Conservation (phyloP, 2,329 filamentous ascomycete species). For the Parafenestella ontariensis region DNA sequence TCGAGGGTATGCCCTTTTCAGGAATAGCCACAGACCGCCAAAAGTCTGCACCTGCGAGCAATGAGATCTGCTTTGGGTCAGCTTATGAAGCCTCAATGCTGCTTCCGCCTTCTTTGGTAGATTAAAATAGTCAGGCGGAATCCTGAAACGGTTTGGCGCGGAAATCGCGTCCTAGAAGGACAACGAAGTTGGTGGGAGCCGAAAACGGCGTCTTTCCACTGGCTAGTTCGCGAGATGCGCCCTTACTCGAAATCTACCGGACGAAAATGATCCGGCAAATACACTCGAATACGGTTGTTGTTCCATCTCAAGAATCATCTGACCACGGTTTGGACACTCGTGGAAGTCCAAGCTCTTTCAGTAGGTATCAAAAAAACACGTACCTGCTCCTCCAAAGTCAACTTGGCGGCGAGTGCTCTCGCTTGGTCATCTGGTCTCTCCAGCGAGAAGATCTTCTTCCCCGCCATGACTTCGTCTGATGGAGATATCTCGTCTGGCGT, state of each 20-base stretch:
- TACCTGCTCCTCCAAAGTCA: slow-evolving; percentile 51
- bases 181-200: neutral
- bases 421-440: slow-evolving; percentile 45
- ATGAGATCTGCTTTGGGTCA: slow-evolving; percentile 44
- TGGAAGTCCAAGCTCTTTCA: slow-evolving; percentile 11
- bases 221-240: neutral
- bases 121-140: slow-evolving; percentile 12
- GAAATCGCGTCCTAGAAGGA: slow-evolving; percentile 1
- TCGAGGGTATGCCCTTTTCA: slow-evolving; percentile 66
- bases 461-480: slow-evolving; percentile 40
- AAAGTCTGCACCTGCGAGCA: slow-evolving; percentile 66
- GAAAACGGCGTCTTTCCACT: slow-evolving; percentile 1
- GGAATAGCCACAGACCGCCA: slow-evolving; percentile 72
- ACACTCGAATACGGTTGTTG: neutral
- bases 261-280: neutral
- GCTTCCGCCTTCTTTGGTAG: slow-evolving; percentile 11
- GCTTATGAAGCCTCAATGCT: slow-evolving; percentile 15
- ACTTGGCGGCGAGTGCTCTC: slow-evolving; percentile 42
- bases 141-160: slow-evolving; percentile 6
- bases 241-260: neutral
- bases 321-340: neutral
- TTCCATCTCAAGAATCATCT: neutral
- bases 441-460: slow-evolving; percentile 42
- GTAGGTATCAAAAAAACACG: slow-evolving; percentile 19
- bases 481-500: slow-evolving; percentile 36